Evolutionary conservation across 495 filamentous ascomycete species (phyloP), one percentile per base, ranked within the genome.

Genomic region (Terfezia boudieri): DNA sequence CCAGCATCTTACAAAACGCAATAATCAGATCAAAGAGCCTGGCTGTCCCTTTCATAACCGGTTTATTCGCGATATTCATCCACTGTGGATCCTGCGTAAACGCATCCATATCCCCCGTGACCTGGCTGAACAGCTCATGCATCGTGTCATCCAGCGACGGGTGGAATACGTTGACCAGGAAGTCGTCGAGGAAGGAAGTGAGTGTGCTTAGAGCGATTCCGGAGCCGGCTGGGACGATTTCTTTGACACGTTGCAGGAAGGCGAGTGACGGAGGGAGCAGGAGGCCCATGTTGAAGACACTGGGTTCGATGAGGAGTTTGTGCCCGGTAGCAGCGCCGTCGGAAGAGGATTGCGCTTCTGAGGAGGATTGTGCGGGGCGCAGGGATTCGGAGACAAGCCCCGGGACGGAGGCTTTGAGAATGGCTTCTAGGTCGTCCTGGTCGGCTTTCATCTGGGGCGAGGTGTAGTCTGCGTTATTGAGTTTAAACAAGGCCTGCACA

Each of bases 101-200:
- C 16, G 87, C 82, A 66, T 95, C 86, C 9, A 79, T 64, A 49
- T 89, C 84, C 59, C 83, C 82, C 64, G 88, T 84, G 17, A 82
- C 82, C 49, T 82, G 75, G 36, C 82, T 80, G 66, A 84, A 86
- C 35, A 94, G 72, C 63, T 99, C 92, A 11, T 81, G 79, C 8
- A 99, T 77, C 0, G 92, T 94, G 62, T 99, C 90, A 53, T 99
- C 90, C 12, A 99, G 70, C 62, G 95, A 92, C 17, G 90, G 90
- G 55, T 89, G 83, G 71, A 99, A 99, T 37, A 96, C 88, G 61
- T 96, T 96, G 67, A 96, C 81, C 53, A 99, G 76, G 68, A 96
- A 96, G 65, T 99, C 92, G 65, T 99, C 90, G 10, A 99, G 76
- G 69, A 99, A 99, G 22, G 86, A 88, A 1, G 90, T 95, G 51